Base-by-base conservation (phyloP, 768 basidiomycete genomes). In the Russula sp. region DNA sequence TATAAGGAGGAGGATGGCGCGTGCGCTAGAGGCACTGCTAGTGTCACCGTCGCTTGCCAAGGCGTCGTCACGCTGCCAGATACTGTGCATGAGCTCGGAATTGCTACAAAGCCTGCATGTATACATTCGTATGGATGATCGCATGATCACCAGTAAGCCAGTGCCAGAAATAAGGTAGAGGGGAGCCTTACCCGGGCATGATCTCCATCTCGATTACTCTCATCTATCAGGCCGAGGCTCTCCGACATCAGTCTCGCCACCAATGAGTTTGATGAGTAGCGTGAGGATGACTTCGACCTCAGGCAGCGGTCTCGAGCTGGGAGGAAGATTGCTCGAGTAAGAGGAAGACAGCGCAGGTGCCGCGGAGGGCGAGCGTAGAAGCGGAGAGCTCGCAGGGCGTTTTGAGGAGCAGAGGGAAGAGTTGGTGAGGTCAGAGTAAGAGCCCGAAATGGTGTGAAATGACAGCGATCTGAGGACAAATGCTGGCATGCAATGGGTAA, bases 301-400 rank as follows among this genome's bases (percentile, higher is more conserved):
- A 0, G n/a, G n/a, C n/a, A n/a, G n/a, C n/a, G n/a, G 86, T 87
- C 59, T 81, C 79, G 53, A 99, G 80, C 69, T 96, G 88, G 40
- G 79, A 63, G n/a, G 26, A 36, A 22, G 5, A 30, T 30, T 94
- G 91, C 68, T 96, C 94, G 61, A 98, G 81, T 10, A 98, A 82
- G 46, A 98, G 81, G 76, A 95, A 98, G 42, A 98, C 88, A 30
- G 98, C 92, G 2, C 96, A 89, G 1, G 90, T 95, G 66, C 93
- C 90, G 61, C 96, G 88, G 4, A 99, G 82, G 0, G 90, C 91
- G 56, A 95, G 80, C 0, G 94, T 91, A 73, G 98, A 98, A 2
- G 86, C 74, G 0, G 91, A 87, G 34, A 86, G 79, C 48, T 94
- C 90, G 0, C 91, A 92, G 18, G 97, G 79, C 3, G 89, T n/a